Conservation (phyloP, 2,329 filamentous ascomycete species). For the Ascosphaera apis region DNA sequence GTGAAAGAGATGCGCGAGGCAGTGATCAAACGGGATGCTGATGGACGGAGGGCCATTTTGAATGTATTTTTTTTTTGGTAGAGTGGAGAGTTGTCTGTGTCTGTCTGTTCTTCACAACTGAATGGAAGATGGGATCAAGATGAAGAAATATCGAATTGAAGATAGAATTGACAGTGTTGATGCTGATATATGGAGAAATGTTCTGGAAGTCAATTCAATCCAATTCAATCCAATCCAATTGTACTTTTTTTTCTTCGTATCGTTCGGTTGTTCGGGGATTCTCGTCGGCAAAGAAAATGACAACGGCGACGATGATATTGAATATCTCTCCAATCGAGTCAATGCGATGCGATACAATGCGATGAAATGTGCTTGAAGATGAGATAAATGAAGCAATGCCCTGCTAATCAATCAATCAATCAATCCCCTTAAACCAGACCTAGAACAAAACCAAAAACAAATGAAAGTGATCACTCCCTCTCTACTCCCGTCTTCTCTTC, state of each 20-base stretch:
- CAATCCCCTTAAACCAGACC: background rate
- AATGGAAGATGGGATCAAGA: background rate
- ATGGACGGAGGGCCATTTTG: conserved; percentile 26
- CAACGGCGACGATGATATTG: background rate
- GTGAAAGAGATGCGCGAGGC: conserved; percentile 20
- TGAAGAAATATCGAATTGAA: no score
- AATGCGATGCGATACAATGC: no score
- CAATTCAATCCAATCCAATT: no score
- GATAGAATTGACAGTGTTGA: no score
- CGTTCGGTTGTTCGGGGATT: no score
- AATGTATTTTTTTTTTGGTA: background rate
- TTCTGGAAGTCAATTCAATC: no score
- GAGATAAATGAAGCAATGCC: no score
- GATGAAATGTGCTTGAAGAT: no score
- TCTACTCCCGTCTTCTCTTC: background rate
- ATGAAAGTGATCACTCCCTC: background rate
- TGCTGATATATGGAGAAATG: no score
- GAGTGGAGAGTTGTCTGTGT: background rate
- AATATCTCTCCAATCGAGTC: background rate
- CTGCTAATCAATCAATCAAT: no score
- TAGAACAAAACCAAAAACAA: background rate
- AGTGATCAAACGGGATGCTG: conserved; percentile 23
- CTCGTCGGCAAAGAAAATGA: background rate
- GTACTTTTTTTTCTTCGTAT: no score
- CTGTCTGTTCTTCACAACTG: background rate